Conservation (phyloP, 805 yeast genomes). For the Lachancea meyersii region DNA sequence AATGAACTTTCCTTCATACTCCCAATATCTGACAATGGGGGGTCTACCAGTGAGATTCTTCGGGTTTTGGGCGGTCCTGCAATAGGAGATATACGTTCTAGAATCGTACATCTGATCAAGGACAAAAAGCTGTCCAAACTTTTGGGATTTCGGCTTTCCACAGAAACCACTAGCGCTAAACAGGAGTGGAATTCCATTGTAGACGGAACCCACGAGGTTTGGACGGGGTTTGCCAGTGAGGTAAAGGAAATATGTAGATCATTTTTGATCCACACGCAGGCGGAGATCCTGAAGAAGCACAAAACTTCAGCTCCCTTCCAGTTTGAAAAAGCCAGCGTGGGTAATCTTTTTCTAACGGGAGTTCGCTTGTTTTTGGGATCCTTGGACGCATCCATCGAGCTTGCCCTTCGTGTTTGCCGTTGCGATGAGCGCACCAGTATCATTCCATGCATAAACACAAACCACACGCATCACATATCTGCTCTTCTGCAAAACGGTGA, state of each 20-base stretch:
- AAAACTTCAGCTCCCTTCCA: constrained; percentile 44
- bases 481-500: constrained; percentile 66
- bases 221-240: constrained; percentile 56
- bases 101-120: constrained; percentile 70
- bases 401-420: constrained; percentile 52
- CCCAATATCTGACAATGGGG: constrained; percentile 91
- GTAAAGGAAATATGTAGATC: constrained; percentile 68
- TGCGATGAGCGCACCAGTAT: constrained; percentile 46
- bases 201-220: constrained; percentile 67
- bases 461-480: constrained; percentile 79
- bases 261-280: constrained; percentile 71
- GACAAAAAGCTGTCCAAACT: constrained; percentile 36
- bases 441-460: constrained; percentile 77
- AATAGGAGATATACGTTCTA: constrained; percentile 82
- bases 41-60: constrained; percentile 84
- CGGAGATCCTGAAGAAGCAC: constrained; percentile 63
- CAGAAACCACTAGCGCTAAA: constrained; percentile 43
- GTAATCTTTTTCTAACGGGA: constrained; percentile 79
- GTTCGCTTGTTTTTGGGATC: constrained; percentile 78
- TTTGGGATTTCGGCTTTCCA: constrained; percentile 29
- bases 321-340: constrained; percentile 74
- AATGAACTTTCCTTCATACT: constrained; percentile 56
- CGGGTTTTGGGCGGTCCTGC: constrained; percentile 92
- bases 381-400: constrained; percentile 75
- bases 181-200: constrained; percentile 71